A percentile compares a stretch with the other conserved stretches of the same genome.
These are phyloP conservation scores for Scheffersomyces cryptocercus DNA, from an alignment of 1,139 yeast genomes.

Conservation along the genomic window DNA sequence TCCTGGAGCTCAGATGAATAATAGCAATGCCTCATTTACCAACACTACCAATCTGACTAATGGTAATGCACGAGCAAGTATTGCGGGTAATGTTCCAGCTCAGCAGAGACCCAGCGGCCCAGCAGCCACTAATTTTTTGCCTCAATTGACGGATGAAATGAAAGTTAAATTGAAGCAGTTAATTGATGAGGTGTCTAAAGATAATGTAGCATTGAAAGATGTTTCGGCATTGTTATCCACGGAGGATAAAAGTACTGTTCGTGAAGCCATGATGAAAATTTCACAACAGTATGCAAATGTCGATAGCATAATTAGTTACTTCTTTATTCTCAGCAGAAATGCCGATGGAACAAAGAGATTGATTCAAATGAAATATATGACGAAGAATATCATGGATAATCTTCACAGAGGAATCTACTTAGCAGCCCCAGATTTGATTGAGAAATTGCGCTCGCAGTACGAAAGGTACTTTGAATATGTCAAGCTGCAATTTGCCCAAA, in stretches of 20 bases:
- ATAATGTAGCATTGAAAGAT: conserved; percentile 67
- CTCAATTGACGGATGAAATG: conserved; percentile 47
- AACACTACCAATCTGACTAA: not conserved
- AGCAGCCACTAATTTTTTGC: conserved; percentile 25
- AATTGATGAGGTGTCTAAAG: conserved; percentile 66
- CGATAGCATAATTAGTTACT: conserved; percentile 76
- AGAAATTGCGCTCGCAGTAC: conserved; percentile 69
- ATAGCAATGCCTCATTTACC: conserved; percentile 6
- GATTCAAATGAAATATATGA: conserved; percentile 77
- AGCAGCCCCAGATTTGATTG: conserved; percentile 69
- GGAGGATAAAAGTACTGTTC: conserved; percentile 64
- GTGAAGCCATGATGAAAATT: conserved; percentile 56
- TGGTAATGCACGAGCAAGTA: not conserved
- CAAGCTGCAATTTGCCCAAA: conserved; percentile 44
- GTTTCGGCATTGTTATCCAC: conserved; percentile 59
- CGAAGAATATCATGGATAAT: conserved; percentile 72
- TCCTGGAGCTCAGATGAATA: conserved; percentile 10
- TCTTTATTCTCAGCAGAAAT: conserved; percentile 71
- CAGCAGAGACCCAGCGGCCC: not conserved
- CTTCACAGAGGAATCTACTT: conserved; percentile 61
- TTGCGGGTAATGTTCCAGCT: conserved; percentile 6
- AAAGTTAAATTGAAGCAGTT: conserved; percentile 56
- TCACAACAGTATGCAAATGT: conserved; percentile 68
- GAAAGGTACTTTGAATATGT: conserved; percentile 76
- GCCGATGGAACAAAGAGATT: conserved; percentile 74